These are phyloP conservation scores for Isabelozyma gotoi DNA, from an alignment of 805 yeast genomes.

Conservation along the genomic window DNA sequence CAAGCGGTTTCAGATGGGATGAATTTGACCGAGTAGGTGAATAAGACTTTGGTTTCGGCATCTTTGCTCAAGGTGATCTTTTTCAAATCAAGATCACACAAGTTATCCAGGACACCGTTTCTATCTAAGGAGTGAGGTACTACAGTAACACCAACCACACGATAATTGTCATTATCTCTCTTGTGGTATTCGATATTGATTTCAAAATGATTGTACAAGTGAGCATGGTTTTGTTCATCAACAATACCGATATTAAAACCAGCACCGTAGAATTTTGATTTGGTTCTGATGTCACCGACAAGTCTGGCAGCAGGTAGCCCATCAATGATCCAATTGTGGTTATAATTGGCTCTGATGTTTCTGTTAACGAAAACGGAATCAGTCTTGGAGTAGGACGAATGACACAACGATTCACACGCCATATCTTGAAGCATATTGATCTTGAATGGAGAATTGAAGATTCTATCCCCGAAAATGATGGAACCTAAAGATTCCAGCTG, in stretches of 20 bases:
- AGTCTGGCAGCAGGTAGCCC: conserved; percentile 88
- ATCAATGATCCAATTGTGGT: conserved; percentile 90
- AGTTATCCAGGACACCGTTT: conserved; percentile 22
- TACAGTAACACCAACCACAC: conserved; percentile 90
- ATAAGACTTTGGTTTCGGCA: conserved; percentile 58
- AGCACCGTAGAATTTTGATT: conserved; percentile 65
- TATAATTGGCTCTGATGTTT: conserved; percentile 78
- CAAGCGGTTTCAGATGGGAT: conserved; percentile 70
- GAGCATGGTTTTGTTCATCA: conserved; percentile 55
- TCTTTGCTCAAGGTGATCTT: conserved; percentile 52
- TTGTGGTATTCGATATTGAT: conserved; percentile 80
- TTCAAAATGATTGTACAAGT: conserved; percentile 78
- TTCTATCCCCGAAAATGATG: conserved; percentile 91
- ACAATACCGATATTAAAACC: conserved; percentile 80
- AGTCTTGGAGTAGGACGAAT: conserved; percentile 53
- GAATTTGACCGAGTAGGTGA: conserved; percentile 83
- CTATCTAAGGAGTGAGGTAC: conserved; percentile 59
- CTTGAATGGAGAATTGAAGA: conserved; percentile 87
- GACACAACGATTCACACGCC: conserved; percentile 69
- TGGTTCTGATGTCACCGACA: conserved; percentile 56
- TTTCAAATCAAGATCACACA: conserved; percentile 29
- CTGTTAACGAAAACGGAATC: conserved; percentile 78
- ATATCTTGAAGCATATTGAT: conserved; percentile 73
- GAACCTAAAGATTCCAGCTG: conserved; percentile 92
- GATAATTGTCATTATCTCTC: conserved; percentile 61